Evolutionary conservation across 495 filamentous ascomycete genomes (phyloP).

Genomic region (Aspergillus haitiensis): DNA sequence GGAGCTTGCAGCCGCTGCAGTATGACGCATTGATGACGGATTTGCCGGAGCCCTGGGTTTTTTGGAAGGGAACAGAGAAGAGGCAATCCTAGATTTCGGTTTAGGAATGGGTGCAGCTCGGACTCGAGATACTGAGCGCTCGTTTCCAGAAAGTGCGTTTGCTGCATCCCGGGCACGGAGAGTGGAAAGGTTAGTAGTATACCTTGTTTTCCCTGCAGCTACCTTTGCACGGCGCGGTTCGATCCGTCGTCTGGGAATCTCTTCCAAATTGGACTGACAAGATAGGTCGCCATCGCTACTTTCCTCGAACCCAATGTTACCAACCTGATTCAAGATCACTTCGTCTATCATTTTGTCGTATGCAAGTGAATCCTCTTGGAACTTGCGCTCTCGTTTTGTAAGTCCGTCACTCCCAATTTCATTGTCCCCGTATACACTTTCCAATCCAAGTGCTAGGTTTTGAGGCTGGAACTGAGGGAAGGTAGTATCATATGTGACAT

Average conservation of each 20-base stretch:
- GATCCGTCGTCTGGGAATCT: constrained; percentile 25
- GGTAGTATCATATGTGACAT: constrained; percentile 61
- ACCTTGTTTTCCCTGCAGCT: constrained; percentile 28
- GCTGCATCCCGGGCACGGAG: constrained; percentile 55
- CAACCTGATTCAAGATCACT: constrained; percentile 61
- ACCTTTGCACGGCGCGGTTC: constrained; percentile 29
- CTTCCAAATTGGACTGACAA: constrained; percentile 12
- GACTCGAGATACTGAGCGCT: constrained; percentile 33
- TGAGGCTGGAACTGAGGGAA: constrained; percentile 54
- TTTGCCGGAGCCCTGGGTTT: constrained; percentile 46
- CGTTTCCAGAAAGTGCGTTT: constrained; percentile 50
- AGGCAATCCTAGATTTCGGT: constrained; percentile 37
- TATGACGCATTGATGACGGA: constrained; percentile 55
- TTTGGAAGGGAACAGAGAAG: constrained; percentile 40
- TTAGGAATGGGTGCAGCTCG: constrained; percentile 43
- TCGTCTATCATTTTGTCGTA: constrained; percentile 55
- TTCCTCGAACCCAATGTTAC: constrained; percentile 55
- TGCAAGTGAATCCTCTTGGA: constrained; percentile 51
- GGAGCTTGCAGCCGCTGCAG: constrained; percentile 65
- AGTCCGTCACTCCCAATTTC: constrained; percentile 70
- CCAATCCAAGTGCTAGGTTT: constrained; percentile 68
- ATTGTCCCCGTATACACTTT: constrained; percentile 59
- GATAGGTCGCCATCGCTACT: constrained; percentile 32
- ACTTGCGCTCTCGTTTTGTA: constrained; percentile 58
- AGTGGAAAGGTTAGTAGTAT: constrained; percentile 40